phyloP scores from a whole-genome alignment of 164 flowering plant species.

The Echeveria elegans region DNA sequence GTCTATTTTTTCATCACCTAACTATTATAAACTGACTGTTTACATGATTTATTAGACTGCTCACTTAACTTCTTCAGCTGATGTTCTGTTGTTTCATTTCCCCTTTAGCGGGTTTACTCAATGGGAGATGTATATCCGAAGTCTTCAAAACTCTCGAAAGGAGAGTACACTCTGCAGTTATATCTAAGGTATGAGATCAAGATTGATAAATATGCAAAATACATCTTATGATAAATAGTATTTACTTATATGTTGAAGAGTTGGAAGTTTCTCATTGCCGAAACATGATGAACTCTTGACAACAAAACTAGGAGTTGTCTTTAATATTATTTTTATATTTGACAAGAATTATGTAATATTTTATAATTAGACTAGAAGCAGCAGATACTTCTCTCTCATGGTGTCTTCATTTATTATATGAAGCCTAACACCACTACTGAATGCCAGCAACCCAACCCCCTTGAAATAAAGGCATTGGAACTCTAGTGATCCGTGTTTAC shows the following conservation, averaged over 20 bases:
- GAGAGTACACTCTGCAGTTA: slow-evolving; percentile 68
- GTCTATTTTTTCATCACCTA: too few relatives aligned
- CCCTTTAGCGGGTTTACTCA: slow-evolving; percentile 68
- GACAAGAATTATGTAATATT: neutral
- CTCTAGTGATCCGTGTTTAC: neutral
- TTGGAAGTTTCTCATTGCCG: neutral
- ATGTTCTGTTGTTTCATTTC: slow-evolving; percentile 5
- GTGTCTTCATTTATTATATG: neutral
- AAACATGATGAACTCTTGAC: neutral
- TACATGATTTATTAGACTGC: neutral
- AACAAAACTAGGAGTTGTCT: too few relatives aligned
- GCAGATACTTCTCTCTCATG: neutral
- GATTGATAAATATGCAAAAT: neutral
- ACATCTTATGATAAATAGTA: neutral
- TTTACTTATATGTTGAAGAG: neutral
- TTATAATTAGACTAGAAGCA: neutral
- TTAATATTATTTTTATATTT: neutral
- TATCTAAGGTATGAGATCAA: slow-evolving; percentile 50
- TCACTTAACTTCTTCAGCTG: neutral
- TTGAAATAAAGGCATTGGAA: neutral
- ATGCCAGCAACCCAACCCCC: neutral
- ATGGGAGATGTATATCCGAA: slow-evolving; percentile 85
- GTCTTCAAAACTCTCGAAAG: slow-evolving; percentile 70
- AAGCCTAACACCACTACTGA: neutral
- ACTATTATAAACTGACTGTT: neutral